Percentiles rank a stretch among this genome's conserved stretches.
These are phyloP conservation scores for Xylaria sp. DNA, from an alignment of 2,329 filamentous ascomycete genomes.

Conservation along the genomic window DNA sequence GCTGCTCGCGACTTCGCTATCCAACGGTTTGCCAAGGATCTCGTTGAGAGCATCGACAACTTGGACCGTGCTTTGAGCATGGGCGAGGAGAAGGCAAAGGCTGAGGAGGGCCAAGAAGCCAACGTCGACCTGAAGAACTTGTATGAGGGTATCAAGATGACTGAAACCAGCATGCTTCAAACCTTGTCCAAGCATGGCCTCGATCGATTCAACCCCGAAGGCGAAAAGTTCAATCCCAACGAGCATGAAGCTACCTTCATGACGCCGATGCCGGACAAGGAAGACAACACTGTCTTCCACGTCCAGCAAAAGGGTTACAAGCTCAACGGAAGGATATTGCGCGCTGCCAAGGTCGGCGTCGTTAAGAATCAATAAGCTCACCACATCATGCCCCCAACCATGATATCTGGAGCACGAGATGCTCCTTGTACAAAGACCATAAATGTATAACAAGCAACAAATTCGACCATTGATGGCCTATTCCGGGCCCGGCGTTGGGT, in stretches of 20 bases:
- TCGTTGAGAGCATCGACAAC: slow-evolving; percentile 96
- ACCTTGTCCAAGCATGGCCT: slow-evolving; percentile 95
- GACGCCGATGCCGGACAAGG: slow-evolving; percentile 86
- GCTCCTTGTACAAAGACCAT: slow-evolving; percentile 44
- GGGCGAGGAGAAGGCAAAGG: slow-evolving; percentile 78
- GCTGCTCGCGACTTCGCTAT: slow-evolving; percentile 91
- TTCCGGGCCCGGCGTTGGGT: slow-evolving; percentile 43
- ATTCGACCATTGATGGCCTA: slow-evolving; percentile 39
- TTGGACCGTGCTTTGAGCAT: slow-evolving; percentile 89
- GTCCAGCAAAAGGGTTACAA: slow-evolving; percentile 96
- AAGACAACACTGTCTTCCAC: slow-evolving; percentile 89
- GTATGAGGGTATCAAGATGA: slow-evolving; percentile 94
- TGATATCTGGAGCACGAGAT: slow-evolving; percentile 30
- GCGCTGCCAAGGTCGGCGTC: slow-evolving; percentile 95
- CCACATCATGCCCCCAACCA: slow-evolving; percentile 1
- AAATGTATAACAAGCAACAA: slow-evolving; percentile 44
- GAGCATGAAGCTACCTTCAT: slow-evolving; percentile 97
- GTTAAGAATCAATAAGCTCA: slow-evolving; percentile 75
- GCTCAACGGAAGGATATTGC: slow-evolving; percentile 88
- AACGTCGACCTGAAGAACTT: slow-evolving; percentile 79
- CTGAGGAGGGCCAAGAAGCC: slow-evolving; percentile 46
- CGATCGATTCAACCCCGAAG: slow-evolving; percentile 84
- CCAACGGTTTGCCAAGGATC: slow-evolving; percentile 93
- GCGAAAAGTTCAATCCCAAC: slow-evolving; percentile 95
- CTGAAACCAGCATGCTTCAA: slow-evolving; percentile 84